phyloP scores from a whole-genome alignment of 73 alveolate species.

The Stentor coeruleus region DNA sequence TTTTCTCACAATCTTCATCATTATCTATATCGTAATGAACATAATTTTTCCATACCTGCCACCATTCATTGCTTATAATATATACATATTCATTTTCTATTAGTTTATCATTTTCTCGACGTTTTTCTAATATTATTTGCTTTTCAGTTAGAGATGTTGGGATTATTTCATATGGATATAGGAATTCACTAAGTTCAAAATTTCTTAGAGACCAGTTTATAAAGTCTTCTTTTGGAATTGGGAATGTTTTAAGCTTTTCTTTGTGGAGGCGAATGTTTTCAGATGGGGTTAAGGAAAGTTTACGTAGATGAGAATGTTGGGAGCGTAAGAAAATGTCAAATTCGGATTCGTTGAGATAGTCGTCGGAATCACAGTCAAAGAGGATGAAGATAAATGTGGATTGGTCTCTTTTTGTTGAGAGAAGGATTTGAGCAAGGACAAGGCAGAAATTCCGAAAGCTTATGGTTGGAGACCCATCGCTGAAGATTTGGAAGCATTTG shows the following conservation, averaged over 20 bases:
- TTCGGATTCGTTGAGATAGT: background rate
- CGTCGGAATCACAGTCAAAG: constrained; percentile 22
- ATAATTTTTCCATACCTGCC: constrained; percentile 48
- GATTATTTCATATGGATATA: constrained; percentile 6
- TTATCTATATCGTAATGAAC: constrained; percentile 28
- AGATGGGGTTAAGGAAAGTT: background rate
- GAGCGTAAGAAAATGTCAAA: background rate
- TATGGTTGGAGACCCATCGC: background rate
- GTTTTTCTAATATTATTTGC: background rate
- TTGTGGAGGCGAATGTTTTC: constrained; percentile 11
- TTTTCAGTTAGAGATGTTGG: constrained; percentile 21
- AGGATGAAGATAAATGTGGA: background rate
- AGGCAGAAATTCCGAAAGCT: constrained; percentile 15
- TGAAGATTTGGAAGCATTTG: background rate
- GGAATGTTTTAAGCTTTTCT: background rate
- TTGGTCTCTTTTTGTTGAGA: constrained; percentile 21
- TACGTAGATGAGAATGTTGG: background rate
- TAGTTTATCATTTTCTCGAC: background rate
- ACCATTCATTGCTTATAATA: constrained; percentile 46
- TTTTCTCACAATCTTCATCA: constrained; percentile 13
- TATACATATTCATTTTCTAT: constrained; percentile 21
- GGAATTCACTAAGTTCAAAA: background rate
- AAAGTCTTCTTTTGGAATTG: background rate
- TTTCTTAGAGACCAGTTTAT: constrained; percentile 1
- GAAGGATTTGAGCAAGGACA: background rate